phyloP scores from a whole-genome alignment of 1,284 basidiomycete genomes.

The Apiotrichum siamense region DNA sequence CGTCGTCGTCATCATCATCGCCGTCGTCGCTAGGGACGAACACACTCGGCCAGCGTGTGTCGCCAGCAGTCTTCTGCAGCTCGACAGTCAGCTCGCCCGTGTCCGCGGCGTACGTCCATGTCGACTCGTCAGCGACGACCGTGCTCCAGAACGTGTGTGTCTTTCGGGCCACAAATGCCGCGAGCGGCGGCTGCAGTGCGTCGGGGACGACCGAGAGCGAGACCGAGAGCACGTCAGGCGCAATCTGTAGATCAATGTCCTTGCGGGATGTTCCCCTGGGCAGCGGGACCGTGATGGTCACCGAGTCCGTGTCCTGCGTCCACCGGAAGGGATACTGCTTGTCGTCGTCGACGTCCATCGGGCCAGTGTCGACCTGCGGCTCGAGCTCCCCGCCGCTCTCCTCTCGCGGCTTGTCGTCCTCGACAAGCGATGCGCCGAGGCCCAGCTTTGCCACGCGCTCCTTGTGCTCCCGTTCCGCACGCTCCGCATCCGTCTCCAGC shows the following conservation, averaged over 20 bases:
- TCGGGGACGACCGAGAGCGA: conserved; percentile 46
- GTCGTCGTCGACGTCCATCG: background rate
- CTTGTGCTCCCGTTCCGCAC: conserved; percentile 11
- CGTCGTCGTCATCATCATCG: conserved; percentile 31
- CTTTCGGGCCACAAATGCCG: conserved; percentile 52
- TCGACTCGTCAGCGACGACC: conserved; percentile 63
- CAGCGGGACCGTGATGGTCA: conserved; percentile 75
- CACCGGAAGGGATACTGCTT: conserved; percentile 68
- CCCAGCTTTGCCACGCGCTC: conserved; percentile 22
- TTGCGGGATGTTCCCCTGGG: conserved; percentile 61
- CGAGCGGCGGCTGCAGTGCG: conserved; percentile 49
- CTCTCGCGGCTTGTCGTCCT: conserved; percentile 1
- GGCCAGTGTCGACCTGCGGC: background rate
- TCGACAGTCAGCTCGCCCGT: conserved; percentile 72
- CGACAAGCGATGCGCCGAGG: conserved; percentile 26
- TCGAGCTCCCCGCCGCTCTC: no score
- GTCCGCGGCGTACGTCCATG: conserved; percentile 78
- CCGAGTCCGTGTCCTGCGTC: conserved; percentile 75
- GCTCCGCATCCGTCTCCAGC: conserved; percentile 15
- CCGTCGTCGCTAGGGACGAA: conserved; percentile 52
- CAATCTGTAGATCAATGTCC: conserved; percentile 63
- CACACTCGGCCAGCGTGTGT: conserved; percentile 71
- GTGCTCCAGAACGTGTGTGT: conserved; percentile 66
- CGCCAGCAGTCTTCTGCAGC: conserved; percentile 69
- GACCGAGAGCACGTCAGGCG: conserved; percentile 58